Evolutionary conservation across 257 asterid genomes (phyloP), one percentile per base, ranked within the genome.

Genomic region (Salvia hispanica): DNA sequence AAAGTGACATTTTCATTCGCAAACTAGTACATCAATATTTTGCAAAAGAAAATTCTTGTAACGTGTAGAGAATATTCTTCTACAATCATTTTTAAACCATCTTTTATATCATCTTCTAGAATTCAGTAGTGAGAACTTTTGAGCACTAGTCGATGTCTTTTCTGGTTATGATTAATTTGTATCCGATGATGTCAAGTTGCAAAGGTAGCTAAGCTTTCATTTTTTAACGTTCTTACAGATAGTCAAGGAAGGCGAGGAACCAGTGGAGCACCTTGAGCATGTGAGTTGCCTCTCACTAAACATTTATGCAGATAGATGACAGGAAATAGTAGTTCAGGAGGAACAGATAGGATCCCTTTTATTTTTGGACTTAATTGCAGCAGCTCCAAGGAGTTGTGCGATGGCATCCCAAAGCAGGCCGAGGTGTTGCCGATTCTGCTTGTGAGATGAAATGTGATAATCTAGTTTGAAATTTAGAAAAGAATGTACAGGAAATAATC

Each of bases 181-280:
- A 18, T 18, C 21, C 21, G 21, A 18, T 18, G 21, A 18, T 18
- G 13, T 10, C 16, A 48, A 16, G 7, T 39, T 37, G 21, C 21
- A 18, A 1, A 0, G 1, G 21, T 18, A 18, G 21, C 21, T 18
- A 18, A 18, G 21, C 54, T 48, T 58, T 21, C 7, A 9, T 39
- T 11, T 47, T 65, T 37, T 58, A 33, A 12, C 56, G 61, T 37
- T 28, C 16, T 79, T 70, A 63, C 87, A 85, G 96, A 65, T 81
- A 57, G 83, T 74, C 31, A 77, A 76, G 70, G 84, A 82, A 79
- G 87, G 82, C 4, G 80, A 82, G 70, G 84, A 83, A 76, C 86
- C 78, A 10, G 72, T 69, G 57, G 79, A 68, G 75, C 88, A 86
- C 47, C 76, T 70, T 52, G 46, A 73, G 72, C 81, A 80, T 75